These are phyloP conservation scores for Myxozyma mucilagina DNA, from an alignment of 805 yeast genomes.

Conservation along the genomic window DNA sequence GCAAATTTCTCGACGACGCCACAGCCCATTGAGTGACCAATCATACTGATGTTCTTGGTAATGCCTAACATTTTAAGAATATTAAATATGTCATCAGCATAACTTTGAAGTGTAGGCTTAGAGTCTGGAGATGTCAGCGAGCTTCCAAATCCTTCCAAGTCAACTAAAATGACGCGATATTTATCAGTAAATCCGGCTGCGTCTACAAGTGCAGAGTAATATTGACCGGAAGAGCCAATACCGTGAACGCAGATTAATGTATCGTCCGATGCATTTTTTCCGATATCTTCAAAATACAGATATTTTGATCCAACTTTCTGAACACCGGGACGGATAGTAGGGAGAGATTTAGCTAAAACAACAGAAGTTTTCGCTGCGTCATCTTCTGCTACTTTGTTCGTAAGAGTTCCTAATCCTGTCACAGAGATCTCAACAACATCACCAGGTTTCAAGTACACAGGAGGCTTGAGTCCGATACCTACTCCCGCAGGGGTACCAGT, in stretches of 20 bases:
- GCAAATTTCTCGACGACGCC: conserved; percentile 15
- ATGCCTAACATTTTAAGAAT: conserved; percentile 1
- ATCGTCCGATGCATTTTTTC: conserved; percentile 5
- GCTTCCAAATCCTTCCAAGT: conserved; percentile 20
- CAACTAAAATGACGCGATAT: conserved; percentile 18
- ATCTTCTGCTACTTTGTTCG: conserved; percentile 7
- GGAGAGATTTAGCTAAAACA: background rate
- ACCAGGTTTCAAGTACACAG: conserved; percentile 47
- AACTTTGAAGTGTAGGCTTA: background rate
- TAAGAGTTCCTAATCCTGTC: conserved; percentile 22
- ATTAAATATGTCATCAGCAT: conserved; percentile 14
- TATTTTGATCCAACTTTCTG: conserved; percentile 14
- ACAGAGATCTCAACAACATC: conserved; percentile 45
- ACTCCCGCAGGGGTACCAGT: conserved; percentile 61
- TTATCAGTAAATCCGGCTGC: conserved; percentile 7
- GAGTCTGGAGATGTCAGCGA: conserved; percentile 14
- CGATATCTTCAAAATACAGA: conserved; percentile 22
- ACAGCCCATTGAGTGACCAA: conserved; percentile 27
- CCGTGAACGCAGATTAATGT: conserved; percentile 22
- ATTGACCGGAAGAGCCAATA: conserved; percentile 16
- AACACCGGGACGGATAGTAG: conserved; percentile 3
- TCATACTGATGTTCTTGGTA: conserved; percentile 1
- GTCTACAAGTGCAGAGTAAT: conserved; percentile 8
- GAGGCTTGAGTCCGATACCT: conserved; percentile 49
- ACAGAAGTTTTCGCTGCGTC: background rate